Conservation (phyloP, 805 yeast genomes). For the Yamadazyma philogaea region DNA sequence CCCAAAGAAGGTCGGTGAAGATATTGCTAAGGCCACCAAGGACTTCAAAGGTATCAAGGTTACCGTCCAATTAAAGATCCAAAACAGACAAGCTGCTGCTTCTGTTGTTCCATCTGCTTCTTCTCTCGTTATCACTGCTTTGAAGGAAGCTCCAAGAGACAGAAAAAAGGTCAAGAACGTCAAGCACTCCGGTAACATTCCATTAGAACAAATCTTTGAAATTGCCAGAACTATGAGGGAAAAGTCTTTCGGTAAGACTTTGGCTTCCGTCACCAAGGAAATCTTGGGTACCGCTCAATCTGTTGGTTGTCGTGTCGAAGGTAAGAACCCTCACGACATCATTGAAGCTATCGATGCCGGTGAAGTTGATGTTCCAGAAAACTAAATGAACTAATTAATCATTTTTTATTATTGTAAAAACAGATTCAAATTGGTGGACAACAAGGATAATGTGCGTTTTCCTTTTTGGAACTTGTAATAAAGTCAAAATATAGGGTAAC, state of each 20-base stretch:
- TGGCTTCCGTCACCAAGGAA: conserved; percentile 97
- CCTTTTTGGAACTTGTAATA: conserved; percentile 9
- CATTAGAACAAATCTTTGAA: conserved; percentile 93
- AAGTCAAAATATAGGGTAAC: conserved; percentile 11
- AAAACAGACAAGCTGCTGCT: conserved; percentile 99
- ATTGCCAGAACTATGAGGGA: conserved; percentile 97
- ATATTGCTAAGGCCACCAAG: conserved; percentile 99
- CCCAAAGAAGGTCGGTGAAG: conserved; percentile 99
- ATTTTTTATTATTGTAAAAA: conserved; percentile 28
- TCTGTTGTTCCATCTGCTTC: conserved; percentile 99
- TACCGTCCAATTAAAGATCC: conserved; percentile 97
- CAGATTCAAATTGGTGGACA: conserved; percentile 17
- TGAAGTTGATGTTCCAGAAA: conserved; percentile 90
- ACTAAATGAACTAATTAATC: conserved; percentile 40
- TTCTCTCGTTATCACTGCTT: conserved; percentile 96
- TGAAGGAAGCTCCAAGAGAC: conserved; percentile 99
- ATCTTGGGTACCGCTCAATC: conserved; percentile 99
- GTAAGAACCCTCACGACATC: conserved; percentile 98
- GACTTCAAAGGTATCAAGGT: conserved; percentile 99
- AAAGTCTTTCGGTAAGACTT: conserved; percentile 96
- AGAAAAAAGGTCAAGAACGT: conserved; percentile 99
- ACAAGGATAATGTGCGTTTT: not conserved
- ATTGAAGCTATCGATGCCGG: conserved; percentile 98
- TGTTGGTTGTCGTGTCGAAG: conserved; percentile 98
- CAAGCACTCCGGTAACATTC: conserved; percentile 98